These are phyloP conservation scores for Bisporella sp. DNA, from an alignment of 2,329 filamentous ascomycete genomes.

Conservation along the genomic window DNA sequence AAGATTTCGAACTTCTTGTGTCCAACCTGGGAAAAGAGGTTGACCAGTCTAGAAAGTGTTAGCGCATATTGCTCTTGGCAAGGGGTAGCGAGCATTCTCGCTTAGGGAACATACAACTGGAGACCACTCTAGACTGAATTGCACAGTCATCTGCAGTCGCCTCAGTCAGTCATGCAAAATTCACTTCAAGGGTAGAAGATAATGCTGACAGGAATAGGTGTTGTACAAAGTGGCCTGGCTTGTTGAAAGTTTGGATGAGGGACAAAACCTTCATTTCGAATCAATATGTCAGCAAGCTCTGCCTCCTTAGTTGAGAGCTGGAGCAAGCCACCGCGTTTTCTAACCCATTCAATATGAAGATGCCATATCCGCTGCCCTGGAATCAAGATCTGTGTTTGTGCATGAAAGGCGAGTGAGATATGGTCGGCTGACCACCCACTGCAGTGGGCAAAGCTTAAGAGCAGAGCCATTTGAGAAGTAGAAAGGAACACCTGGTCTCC, in stretches of 20 bases:
- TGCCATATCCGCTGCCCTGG: constrained; percentile 13
- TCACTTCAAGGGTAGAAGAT: neutral
- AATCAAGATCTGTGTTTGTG: neutral
- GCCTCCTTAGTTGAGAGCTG: neutral
- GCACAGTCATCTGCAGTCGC: no score
- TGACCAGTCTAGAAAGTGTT: no score
- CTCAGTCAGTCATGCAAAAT: no score
- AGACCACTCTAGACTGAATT: no score
- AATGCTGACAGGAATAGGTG: neutral
- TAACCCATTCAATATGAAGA: constrained; percentile 9
- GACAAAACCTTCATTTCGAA: neutral
- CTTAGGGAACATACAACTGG: no score
- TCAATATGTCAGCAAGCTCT: neutral
- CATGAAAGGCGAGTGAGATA: constrained; percentile 6
- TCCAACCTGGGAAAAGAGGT: no score
- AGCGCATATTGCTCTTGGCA: no score
- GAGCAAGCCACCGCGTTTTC: neutral
- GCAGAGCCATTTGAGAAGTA: neutral
- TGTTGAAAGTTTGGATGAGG: neutral
- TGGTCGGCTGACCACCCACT: constrained; percentile 19
- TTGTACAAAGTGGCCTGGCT: neutral
- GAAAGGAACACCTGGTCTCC: neutral
- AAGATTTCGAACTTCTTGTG: no score
- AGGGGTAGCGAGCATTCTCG: no score
- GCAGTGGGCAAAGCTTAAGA: constrained; percentile 13